Evolutionary conservation across 1,284 basidiomycete genomes (phyloP).

Genomic region (Macrocybe sp.): DNA sequence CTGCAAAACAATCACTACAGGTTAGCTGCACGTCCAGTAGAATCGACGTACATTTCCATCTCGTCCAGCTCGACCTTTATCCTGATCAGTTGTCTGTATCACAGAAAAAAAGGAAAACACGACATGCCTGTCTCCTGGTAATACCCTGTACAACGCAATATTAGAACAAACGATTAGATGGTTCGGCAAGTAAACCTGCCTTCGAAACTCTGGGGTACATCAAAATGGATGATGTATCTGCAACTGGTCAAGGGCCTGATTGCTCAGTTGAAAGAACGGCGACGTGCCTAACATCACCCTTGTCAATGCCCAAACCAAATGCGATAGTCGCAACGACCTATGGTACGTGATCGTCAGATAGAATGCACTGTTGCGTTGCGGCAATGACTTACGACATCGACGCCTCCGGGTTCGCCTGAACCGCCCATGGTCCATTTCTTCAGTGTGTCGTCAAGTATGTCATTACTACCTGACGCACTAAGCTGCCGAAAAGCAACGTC

Average conservation of each 20-base stretch:
- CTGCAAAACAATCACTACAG: slow-evolving; percentile 32
- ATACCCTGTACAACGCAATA: slow-evolving; percentile 47
- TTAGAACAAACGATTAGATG: slow-evolving; percentile 2
- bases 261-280: neutral
- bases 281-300: slow-evolving; percentile 68
- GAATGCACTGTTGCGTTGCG: neutral
- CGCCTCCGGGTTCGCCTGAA: slow-evolving; percentile 35
- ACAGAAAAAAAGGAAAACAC: neutral
- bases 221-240: slow-evolving; percentile 74
- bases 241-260: slow-evolving; percentile 1
- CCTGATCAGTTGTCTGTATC: slow-evolving; percentile 3
- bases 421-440: slow-evolving; percentile 59
- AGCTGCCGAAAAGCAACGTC: neutral
- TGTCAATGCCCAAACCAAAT: slow-evolving; percentile 89
- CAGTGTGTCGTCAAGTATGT: slow-evolving; percentile 54
- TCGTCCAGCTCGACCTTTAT: slow-evolving; percentile 71
- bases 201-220: slow-evolving; percentile 81
- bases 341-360: neutral
- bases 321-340: slow-evolving; percentile 58
- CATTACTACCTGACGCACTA: slow-evolving; percentile 28
- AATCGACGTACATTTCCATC: slow-evolving; percentile 61
- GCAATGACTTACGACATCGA: slow-evolving; percentile 52
- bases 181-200: slow-evolving; percentile 35
- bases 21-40: neutral
- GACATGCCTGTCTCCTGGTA: slow-evolving; percentile 81